phyloP scores from a whole-genome alignment of 2,329 filamentous ascomycete genomes.

The Diaporthe velutina region DNA sequence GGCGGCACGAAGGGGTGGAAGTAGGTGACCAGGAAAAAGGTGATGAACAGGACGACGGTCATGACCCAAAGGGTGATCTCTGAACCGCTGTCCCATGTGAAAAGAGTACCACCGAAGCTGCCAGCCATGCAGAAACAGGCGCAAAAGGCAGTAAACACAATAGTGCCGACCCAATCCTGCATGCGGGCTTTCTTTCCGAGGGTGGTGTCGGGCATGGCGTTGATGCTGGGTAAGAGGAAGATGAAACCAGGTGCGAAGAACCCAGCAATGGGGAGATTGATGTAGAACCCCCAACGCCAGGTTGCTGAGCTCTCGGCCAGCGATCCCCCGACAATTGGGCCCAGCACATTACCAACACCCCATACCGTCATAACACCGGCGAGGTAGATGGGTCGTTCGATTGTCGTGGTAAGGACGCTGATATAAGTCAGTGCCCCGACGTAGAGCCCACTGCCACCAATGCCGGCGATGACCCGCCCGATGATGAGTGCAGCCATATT shows the following conservation, averaged over 20 bases:
- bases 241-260: slow-evolving; percentile 47
- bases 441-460: slow-evolving; percentile 56
- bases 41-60: slow-evolving; percentile 54
- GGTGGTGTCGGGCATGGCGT: slow-evolving; percentile 36
- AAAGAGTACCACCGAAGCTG: slow-evolving; percentile 62
- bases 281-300: slow-evolving; percentile 64
- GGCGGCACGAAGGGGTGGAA: slow-evolving; percentile 53
- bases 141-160: slow-evolving; percentile 56
- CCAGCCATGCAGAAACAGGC: slow-evolving; percentile 60
- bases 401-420: slow-evolving; percentile 42
- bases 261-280: slow-evolving; percentile 64
- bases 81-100: slow-evolving; percentile 56
- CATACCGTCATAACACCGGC: slow-evolving; percentile 45
- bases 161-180: slow-evolving; percentile 58
- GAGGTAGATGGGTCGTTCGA: slow-evolving; percentile 46
- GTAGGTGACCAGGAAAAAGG: slow-evolving; percentile 57
- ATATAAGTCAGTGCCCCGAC: slow-evolving; percentile 47
- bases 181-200: slow-evolving; percentile 46
- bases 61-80: slow-evolving; percentile 60
- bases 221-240: slow-evolving; percentile 45
- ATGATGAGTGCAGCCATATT: slow-evolving; percentile 43
- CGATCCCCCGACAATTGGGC: slow-evolving; percentile 57
- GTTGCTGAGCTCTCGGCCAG: slow-evolving; percentile 53
- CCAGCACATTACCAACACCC: slow-evolving; percentile 56
- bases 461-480: slow-evolving; percentile 54